These are phyloP conservation scores for Botrytis pseudocinerea DNA, from an alignment of 2,329 filamentous ascomycete genomes.

Conservation along the genomic window DNA sequence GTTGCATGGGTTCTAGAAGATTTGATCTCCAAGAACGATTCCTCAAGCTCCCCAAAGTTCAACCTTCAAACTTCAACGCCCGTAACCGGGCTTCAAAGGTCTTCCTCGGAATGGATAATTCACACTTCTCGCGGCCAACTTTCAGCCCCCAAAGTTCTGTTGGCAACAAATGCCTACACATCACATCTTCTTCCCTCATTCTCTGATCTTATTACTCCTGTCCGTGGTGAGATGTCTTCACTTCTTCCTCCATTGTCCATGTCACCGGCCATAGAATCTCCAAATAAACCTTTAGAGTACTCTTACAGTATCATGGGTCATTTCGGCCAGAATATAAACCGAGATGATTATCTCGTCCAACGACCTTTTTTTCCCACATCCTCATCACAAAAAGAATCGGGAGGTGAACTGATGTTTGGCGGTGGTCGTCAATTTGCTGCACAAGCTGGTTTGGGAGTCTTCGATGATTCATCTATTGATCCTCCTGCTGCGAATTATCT, in stretches of 20 bases:
- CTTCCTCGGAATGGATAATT: slow-evolving; percentile 54
- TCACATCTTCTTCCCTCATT: slow-evolving; percentile 71
- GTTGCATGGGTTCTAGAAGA: slow-evolving; percentile 68
- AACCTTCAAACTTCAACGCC: slow-evolving; percentile 77
- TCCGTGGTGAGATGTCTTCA: slow-evolving; percentile 71
- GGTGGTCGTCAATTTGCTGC: slow-evolving; percentile 63
- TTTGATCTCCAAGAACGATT: slow-evolving; percentile 28
- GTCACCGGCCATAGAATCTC: slow-evolving; percentile 23
- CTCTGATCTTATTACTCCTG: slow-evolving; percentile 71
- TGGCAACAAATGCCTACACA: slow-evolving; percentile 84
- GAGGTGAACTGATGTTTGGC: slow-evolving; percentile 67
- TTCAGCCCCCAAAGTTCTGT: slow-evolving; percentile 61
- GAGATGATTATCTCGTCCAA: slow-evolving; percentile 74
- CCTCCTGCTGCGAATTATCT: slow-evolving; percentile 42
- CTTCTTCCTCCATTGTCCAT: slow-evolving; percentile 56
- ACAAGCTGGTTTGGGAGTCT: slow-evolving; percentile 56
- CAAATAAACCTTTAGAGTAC: slow-evolving; percentile 31
- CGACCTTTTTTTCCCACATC: slow-evolving; percentile 50
- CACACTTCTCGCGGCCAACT: slow-evolving; percentile 70
- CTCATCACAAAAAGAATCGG: slow-evolving; percentile 34
- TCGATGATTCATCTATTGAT: slow-evolving; percentile 61
- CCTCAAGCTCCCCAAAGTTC: slow-evolving; percentile 46
- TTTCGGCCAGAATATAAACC: slow-evolving; percentile 45
- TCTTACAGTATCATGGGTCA: slow-evolving; percentile 61
- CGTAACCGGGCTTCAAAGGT: slow-evolving; percentile 51